Conservation (phyloP, 1,139 yeast species). For the Suhomyces wounanorum region DNA sequence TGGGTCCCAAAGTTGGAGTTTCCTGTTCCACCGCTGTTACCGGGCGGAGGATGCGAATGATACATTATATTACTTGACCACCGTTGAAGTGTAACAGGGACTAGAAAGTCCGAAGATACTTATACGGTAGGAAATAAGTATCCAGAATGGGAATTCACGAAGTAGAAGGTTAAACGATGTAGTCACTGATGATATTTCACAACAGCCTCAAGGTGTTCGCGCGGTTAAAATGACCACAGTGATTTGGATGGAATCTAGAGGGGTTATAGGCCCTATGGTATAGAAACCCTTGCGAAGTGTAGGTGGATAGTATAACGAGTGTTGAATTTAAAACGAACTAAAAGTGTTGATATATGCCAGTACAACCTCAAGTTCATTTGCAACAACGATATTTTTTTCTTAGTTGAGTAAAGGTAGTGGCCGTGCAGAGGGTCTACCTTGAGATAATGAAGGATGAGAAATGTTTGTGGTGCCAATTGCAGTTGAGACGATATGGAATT, state of each 20-base stretch:
- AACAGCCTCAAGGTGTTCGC: slow-evolving; percentile 2
- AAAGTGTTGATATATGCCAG: neutral
- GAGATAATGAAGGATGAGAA: no score
- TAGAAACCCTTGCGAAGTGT: neutral
- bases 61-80: slow-evolving; percentile 14
- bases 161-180: neutral
- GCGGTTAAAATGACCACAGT: neutral
- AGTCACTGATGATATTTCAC: neutral
- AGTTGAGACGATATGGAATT: neutral
- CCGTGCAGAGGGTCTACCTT: neutral
- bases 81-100: neutral
- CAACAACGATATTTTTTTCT: slow-evolving; percentile 16
- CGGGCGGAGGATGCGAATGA: slow-evolving; percentile 19
- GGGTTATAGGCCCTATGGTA: neutral
- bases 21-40: slow-evolving; percentile 4
- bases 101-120: neutral
- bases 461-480: neutral
- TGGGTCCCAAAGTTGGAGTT: slow-evolving; percentile 1
- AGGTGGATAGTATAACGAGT: neutral
- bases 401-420: slow-evolving; percentile 4
- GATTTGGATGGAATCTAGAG: neutral
- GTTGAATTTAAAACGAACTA: neutral
- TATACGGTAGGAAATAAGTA: neutral
- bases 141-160: neutral
- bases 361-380: slow-evolving; percentile 13